Evolutionary conservation across 129 eudicot genomes (phyloP).

Genomic region (Flaveria sonorensis): DNA sequence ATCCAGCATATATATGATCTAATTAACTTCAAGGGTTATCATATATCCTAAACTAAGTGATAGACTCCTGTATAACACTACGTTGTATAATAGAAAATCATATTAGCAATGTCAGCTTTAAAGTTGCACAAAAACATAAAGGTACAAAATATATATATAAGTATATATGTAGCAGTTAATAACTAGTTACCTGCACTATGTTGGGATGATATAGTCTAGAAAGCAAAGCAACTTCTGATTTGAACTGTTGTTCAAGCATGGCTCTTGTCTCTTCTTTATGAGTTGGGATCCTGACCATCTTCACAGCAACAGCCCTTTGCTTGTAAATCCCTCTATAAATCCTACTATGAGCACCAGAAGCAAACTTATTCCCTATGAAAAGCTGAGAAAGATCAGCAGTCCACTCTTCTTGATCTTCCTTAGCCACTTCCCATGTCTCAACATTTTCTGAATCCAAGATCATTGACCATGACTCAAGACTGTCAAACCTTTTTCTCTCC

Average conservation of each 20-base stretch:
- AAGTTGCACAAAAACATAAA: too few relatives aligned
- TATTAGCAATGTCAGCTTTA: too few relatives aligned
- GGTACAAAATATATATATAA: too few relatives aligned
- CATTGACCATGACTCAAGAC: conserved; percentile 99
- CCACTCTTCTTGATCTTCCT: conserved; percentile 94
- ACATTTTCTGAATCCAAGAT: conserved; percentile 89
- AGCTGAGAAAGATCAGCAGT: conserved; percentile 97
- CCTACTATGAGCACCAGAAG: conserved; percentile 97
- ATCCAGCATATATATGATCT: too few relatives aligned
- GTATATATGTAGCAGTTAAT: not conserved
- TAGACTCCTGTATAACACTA: too few relatives aligned
- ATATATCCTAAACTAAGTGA: too few relatives aligned
- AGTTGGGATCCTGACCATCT: conserved; percentile 96
- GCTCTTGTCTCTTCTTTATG: conserved; percentile 78
- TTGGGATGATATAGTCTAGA: conserved; percentile 91
- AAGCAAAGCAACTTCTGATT: conserved; percentile 88
- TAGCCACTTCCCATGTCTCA: conserved; percentile 84
- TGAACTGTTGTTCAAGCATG: conserved; percentile 85
- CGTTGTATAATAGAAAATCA: too few relatives aligned
- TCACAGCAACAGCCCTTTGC: conserved; percentile 94
- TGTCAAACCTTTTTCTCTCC: conserved; percentile 89
- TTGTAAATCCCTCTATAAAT: conserved; percentile 95
- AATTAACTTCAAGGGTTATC: too few relatives aligned
- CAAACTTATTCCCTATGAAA: conserved; percentile 95
- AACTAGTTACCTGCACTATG: conserved; percentile 74